phyloP scores from a whole-genome alignment of 208 protist species.

The Giardia muris region DNA sequence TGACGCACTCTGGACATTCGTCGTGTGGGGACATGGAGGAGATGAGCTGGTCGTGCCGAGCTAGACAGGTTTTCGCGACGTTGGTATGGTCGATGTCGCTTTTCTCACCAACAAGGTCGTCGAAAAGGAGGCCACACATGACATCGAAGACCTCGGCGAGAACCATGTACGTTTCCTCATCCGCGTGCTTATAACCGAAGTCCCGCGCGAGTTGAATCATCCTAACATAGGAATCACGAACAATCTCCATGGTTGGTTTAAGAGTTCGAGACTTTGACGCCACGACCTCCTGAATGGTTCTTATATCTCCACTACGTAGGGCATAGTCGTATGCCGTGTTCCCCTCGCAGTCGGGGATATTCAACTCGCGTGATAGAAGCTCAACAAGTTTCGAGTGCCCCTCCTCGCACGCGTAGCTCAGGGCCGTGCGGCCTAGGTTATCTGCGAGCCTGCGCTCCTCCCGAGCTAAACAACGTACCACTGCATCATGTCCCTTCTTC shows the following conservation, averaged over 20 bases:
- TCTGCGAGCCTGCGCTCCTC: neutral
- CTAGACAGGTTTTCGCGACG: neutral
- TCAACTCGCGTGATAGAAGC: neutral
- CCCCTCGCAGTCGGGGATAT: neutral
- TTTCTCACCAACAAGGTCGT: neutral
- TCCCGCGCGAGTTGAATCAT: neutral
- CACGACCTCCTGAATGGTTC: neutral
- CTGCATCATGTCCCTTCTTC: neutral
- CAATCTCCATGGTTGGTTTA: neutral
- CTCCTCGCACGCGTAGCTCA: neutral
- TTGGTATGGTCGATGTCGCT: neutral
- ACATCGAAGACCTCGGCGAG: neutral
- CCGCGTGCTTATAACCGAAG: neutral
- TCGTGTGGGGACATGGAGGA: neutral
- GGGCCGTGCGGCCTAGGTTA: neutral
- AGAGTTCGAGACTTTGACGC: neutral
- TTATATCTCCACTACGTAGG: neutral
- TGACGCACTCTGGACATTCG: neutral
- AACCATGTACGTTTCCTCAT: neutral
- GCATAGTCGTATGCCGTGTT: neutral
- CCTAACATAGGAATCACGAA: neutral
- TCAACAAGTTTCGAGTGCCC: neutral
- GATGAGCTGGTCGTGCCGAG: neutral
- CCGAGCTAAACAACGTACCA: neutral
- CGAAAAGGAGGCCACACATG: neutral